phyloP scores from a whole-genome alignment of 495 filamentous ascomycete genomes.

The Xeromyces bisporus region DNA sequence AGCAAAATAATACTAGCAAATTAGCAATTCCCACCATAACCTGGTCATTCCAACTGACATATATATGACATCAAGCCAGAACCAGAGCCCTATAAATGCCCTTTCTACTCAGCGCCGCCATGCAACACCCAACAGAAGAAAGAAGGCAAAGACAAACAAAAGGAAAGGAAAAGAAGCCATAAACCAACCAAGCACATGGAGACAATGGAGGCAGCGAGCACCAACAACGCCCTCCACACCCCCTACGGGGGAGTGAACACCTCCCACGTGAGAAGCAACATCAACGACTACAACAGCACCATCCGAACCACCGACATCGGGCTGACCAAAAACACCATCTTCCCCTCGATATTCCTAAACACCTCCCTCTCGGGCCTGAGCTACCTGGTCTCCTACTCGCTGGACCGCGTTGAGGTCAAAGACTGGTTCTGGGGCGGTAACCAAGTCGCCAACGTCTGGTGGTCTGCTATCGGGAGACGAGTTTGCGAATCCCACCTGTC shows the following conservation, averaged over 20 bases:
- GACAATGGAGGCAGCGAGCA: background rate
- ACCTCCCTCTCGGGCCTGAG: constrained; percentile 27
- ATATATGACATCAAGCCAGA: background rate
- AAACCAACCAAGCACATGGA: background rate
- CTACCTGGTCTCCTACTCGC: constrained; percentile 28
- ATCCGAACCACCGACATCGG: constrained; percentile 14
- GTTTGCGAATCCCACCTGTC: constrained; percentile 23
- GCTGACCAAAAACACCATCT: constrained; percentile 33
- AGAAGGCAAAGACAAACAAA: background rate
- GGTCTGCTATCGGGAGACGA: constrained; percentile 33
- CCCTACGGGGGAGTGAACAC: background rate
- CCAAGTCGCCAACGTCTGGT: constrained; percentile 41
- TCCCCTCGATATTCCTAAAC: constrained; percentile 32
- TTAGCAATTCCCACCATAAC: background rate
- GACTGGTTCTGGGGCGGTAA: constrained; percentile 39
- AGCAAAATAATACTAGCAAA: no score
- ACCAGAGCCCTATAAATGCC: no score
- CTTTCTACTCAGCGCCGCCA: no score
- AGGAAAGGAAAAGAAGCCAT: background rate
- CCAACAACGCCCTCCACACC: background rate
- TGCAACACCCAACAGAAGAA: no score
- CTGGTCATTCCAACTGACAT: no score
- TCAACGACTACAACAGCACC: background rate
- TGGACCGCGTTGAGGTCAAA: constrained; percentile 36
- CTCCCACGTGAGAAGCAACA: background rate